phyloP scores from a whole-genome alignment of 257 asterid genomes.

The Petrea volubilis region DNA sequence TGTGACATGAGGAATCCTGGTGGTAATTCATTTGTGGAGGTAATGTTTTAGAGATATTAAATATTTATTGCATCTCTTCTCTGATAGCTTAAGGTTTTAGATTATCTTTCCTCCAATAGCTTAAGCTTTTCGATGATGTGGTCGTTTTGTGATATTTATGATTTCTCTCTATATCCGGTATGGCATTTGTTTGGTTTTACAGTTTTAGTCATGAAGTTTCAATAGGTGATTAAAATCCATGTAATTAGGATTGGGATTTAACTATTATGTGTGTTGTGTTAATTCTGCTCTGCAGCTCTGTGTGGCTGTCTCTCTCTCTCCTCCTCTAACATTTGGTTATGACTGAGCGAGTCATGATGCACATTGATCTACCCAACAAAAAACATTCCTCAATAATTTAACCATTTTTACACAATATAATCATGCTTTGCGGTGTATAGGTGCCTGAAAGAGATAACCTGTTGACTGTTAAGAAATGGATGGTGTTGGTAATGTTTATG shows the following conservation, averaged over 20 bases:
- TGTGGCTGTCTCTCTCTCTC: background rate
- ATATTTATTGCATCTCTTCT: too few relatives aligned
- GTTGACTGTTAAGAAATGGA: background rate
- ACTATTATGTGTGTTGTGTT: background rate
- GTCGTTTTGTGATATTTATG: background rate
- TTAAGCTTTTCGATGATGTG: too few relatives aligned
- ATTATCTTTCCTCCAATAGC: too few relatives aligned
- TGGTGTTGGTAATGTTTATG: slow-evolving; percentile 1
- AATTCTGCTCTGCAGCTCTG: background rate
- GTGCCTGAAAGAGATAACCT: background rate
- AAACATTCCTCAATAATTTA: slow-evolving; percentile 10
- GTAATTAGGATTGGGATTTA: background rate
- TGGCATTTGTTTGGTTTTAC: slow-evolving; percentile 10
- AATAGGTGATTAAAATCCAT: background rate
- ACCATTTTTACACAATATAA: background rate
- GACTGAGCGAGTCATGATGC: background rate
- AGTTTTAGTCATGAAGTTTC: background rate
- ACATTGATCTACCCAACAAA: background rate
- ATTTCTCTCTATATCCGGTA: slow-evolving; percentile 13
- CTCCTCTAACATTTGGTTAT: background rate
- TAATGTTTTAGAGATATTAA: slow-evolving; percentile 15
- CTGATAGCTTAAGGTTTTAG: too few relatives aligned
- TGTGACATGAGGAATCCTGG: slow-evolving; percentile 99
- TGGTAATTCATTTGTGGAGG: slow-evolving; percentile 98
- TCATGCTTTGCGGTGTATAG: slow-evolving; percentile 4